Conservation (phyloP, 371 early-diverging fungal genomes). For the Phascolomyces articulosus region DNA sequence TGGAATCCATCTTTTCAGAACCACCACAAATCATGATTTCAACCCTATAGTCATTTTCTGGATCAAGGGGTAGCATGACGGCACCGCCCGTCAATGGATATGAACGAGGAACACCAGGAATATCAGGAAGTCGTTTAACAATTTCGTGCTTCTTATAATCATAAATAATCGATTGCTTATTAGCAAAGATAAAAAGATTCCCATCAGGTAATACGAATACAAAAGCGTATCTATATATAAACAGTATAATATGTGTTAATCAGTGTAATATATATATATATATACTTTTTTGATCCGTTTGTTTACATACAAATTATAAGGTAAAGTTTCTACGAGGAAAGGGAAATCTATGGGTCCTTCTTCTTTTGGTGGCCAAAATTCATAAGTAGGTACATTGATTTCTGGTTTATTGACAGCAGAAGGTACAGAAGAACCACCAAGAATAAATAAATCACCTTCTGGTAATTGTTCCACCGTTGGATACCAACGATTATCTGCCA, state of each 20-base stretch:
- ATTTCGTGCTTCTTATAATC: constrained; percentile 48
- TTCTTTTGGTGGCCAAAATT: constrained; percentile 45
- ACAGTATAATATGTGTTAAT: background rate
- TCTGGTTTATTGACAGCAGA: constrained; percentile 50
- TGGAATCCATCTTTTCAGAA: constrained; percentile 36
- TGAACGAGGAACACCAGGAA: constrained; percentile 58
- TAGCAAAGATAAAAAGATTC: constrained; percentile 60
- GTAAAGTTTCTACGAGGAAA: constrained; percentile 60
- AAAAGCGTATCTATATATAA: constrained; percentile 44
- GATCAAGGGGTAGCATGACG: constrained; percentile 60
- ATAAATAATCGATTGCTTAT: constrained; percentile 50
- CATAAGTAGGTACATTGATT: constrained; percentile 49
- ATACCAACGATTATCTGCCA: constrained; percentile 59
- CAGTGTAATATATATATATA: background rate
- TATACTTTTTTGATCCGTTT: background rate
- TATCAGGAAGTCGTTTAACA: constrained; percentile 47
- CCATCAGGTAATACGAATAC: constrained; percentile 55
- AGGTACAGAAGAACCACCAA: constrained; percentile 56
- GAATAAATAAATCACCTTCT: constrained; percentile 55
- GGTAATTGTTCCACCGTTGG: constrained; percentile 60
- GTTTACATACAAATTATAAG: constrained; percentile 58
- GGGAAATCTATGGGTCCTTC: constrained; percentile 32
- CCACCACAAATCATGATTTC: constrained; percentile 69
- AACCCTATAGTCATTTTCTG: constrained; percentile 57
- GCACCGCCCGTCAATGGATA: constrained; percentile 65